Evolutionary conservation across 768 basidiomycete genomes (phyloP), one percentile per base, ranked within the genome.

Genomic region (Mycena chlorophos): DNA sequence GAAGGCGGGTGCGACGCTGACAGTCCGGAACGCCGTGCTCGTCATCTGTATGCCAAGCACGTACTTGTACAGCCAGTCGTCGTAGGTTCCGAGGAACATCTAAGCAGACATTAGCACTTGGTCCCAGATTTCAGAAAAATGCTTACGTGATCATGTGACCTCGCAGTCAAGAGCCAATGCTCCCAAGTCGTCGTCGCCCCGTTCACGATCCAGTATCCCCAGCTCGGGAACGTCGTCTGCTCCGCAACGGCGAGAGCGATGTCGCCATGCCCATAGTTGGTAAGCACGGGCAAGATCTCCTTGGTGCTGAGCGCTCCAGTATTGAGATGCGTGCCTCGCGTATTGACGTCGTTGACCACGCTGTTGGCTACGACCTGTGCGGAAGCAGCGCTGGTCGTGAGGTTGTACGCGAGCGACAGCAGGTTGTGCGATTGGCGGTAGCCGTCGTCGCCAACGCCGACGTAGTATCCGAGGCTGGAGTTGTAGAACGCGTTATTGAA

Each of bases 171-270:
- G 3, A 61, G 57, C 69, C 69, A 70, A 56, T 70, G 69, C 51
- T 70, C 69, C 68, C 69, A 70, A 67, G 65, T 68, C 0, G 65
- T 66, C 2, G 65, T 70, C 5, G 68, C 69, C 2, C 68, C 66
- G 39, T 70, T 70, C 26, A 47, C 58, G 43, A 70, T 67, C 69
- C 69, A 70, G 49, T 60, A 70, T 1, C 69, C 69, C 69, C 69
- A 70, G 26, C 67, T 68, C 4, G 69, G 69, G 46, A 63, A 67
- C 12, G 67, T 68, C 5, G 67, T 68, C 51, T 70, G 69, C 40
- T 66, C 52, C 16, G 65, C 61, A 19, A 70, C 39, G 12, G 65
- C 65, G 25, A 66, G 61, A 12, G 69, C 69, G 16, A 60, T 57
- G 40, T 67, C 66, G 14, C 22, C 52, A 34, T 70, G 69, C 19